Base-by-base conservation (phyloP, 108 stramenopile species). In the Cyclotella choctawhatcheeana region DNA sequence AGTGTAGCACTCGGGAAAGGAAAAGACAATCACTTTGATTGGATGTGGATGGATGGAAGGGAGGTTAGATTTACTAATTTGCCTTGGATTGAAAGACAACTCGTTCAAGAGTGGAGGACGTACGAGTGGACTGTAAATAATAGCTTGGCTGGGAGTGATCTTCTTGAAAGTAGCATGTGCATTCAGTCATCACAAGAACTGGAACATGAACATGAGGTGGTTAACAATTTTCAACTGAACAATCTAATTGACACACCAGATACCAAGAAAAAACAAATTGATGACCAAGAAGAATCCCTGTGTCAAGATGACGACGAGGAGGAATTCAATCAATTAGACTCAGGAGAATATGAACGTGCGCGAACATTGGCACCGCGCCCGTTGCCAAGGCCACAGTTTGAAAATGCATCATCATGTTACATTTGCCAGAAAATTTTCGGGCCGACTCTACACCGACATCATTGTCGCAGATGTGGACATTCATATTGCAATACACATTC, bases 401-500 rank as follows among this genome's bases (percentile, higher is more conserved):
- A 88, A 67, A 80, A 88, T 26, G 76, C 91, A 0, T 79, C 87
- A 18, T 80, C 79, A 18, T 94, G 93, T 69, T 73, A 78, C 58
- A 20, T 53, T 7, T 97, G 97, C 68, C 74, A 79, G 24, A 69
- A 85, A 65, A 60, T 74, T 3, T 97, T 97, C 84, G 92, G 92
- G 40, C 86, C 92, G 6, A 88, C 93, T 2, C 81, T 93, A 22
- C 82, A 93, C 51, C 87, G 97, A 1, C 97, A 97, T 73, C 97
- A 97, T 78, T 97, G 97, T 80, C 71, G 97, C 34, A 40, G 87
- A 34, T 97, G 97, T 82, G 97, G 97, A 18, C 74, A 84, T 24
- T 94, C 90, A 30, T 92, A 78, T 62, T 97, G 97, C 65, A 83
- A 86, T 44, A 44, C 81, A 14, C 92, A 96, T 69, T 89, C 88